Conservation (phyloP, 768 basidiomycete genomes). For the Pisolithus albus region DNA sequence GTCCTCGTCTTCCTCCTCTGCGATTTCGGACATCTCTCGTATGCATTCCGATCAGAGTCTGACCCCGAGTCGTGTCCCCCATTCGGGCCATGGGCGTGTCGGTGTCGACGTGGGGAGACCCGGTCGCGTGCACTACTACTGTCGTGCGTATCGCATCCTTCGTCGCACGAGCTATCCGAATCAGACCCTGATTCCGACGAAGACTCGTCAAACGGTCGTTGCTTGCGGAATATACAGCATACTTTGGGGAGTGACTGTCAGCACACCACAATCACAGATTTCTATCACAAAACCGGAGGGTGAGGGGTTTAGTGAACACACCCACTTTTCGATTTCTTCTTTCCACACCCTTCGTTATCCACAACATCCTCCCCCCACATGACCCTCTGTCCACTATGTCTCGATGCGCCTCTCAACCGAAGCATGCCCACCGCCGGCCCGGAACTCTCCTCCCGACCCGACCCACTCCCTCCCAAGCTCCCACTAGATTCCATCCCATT, state of each 20-base stretch:
- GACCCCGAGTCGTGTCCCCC: conserved; percentile 13
- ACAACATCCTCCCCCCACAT: conserved; percentile 81
- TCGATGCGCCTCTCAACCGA: conserved; percentile 13
- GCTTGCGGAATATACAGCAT: conserved; percentile 92
- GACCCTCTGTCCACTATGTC: conserved; percentile 48
- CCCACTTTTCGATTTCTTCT: conserved; percentile 92
- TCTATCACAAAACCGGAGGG: neutral
- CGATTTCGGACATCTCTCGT: conserved; percentile 36
- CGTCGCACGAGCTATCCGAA: conserved; percentile 24
- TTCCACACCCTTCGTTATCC: conserved; percentile 85
- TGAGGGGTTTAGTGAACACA: conserved; percentile 6
- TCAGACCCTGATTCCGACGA: conserved; percentile 59
- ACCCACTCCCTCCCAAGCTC: conserved; percentile 4
- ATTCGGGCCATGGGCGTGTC: conserved; percentile 2
- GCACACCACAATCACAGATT: neutral
- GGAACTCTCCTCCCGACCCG: conserved; percentile 41
- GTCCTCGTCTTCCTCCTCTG: conserved; percentile 1
- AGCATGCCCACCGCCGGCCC: conserved; percentile 46
- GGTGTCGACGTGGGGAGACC: conserved; percentile 1
- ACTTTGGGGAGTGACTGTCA: conserved; percentile 40
- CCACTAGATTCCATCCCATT: conserved; percentile 13
- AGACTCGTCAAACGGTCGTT: conserved; percentile 74
- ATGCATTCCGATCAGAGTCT: conserved; percentile 39
- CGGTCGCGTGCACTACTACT: neutral
- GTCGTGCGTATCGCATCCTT: neutral